A percentile compares a stretch with the other conserved stretches of the same genome.
Conservation (phyloP, 441 rosid species). For the Adansonia gregorii region DNA sequence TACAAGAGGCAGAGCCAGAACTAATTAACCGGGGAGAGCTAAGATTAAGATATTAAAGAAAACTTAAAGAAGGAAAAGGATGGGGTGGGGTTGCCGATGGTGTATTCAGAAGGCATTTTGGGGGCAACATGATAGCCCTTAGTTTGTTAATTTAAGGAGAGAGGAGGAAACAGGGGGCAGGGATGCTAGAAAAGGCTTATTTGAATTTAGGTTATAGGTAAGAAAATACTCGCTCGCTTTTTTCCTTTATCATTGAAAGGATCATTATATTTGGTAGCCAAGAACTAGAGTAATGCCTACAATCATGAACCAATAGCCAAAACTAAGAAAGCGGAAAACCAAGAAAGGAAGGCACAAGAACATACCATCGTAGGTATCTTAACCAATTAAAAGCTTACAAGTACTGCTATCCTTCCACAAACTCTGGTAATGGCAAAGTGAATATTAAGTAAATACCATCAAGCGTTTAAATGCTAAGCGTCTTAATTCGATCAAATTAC, state of each 20-base stretch:
- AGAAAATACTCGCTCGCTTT: neutral
- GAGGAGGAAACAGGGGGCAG: neutral
- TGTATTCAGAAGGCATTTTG: neutral
- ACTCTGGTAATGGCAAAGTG: neutral
- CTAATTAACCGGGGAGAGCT: neutral
- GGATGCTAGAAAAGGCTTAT: neutral
- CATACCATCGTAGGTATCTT: neutral
- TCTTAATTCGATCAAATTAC: constrained; percentile 4
- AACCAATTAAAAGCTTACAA: constrained; percentile 5
- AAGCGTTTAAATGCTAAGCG: neutral
- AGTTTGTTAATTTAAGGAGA: neutral
- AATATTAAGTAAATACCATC: neutral
- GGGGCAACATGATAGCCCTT: neutral
- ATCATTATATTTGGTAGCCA: neutral
- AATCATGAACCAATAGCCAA: neutral
- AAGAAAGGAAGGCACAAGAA: neutral
- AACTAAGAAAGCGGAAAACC: neutral
- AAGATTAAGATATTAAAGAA: neutral
- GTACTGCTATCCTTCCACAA: neutral
- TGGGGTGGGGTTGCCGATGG: neutral
- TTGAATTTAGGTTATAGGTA: neutral
- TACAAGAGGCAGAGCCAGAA: neutral
- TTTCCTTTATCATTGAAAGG: neutral
- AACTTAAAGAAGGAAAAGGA: neutral
- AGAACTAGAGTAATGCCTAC: neutral